These are phyloP conservation scores for Claviceps pazoutovae DNA, from an alignment of 2,329 filamentous ascomycete genomes.

Conservation along the genomic window DNA sequence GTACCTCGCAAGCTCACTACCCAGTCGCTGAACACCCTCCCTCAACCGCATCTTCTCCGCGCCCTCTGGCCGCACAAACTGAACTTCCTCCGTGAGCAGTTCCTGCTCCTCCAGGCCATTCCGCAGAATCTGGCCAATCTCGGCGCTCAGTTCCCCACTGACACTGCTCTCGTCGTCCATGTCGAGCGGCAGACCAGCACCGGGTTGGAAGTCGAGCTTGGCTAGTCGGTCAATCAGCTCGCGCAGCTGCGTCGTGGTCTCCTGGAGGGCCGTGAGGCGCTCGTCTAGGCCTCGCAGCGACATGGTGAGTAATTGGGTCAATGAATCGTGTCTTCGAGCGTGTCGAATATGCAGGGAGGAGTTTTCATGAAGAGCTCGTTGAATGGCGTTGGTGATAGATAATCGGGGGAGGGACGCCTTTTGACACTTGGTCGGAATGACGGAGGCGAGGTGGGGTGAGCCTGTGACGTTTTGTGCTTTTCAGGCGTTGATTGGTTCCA, in stretches of 20 bases:
- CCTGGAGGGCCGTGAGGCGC: slow-evolving; percentile 46
- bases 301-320: slow-evolving; percentile 19
- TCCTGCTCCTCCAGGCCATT: slow-evolving; percentile 76
- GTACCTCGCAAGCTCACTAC: slow-evolving; percentile 58
- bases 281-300: slow-evolving; percentile 48
- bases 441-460: too few species aligned
- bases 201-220: slow-evolving; percentile 43
- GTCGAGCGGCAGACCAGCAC: slow-evolving; percentile 35
- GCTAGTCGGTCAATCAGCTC: slow-evolving; percentile 46
- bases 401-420: too few species aligned
- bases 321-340: background rate
- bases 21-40: slow-evolving; percentile 52
- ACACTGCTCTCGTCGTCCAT: slow-evolving; percentile 36
- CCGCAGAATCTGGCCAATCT: slow-evolving; percentile 67
- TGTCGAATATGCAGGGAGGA: too few species aligned
- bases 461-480: too few species aligned
- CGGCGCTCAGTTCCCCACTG: slow-evolving; percentile 59
- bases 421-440: too few species aligned
- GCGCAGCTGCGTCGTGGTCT: slow-evolving; percentile 42
- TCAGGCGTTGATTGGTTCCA: too few species aligned
- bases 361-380: too few species aligned
- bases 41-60: slow-evolving; percentile 51
- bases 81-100: slow-evolving; percentile 61
- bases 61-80: slow-evolving; percentile 44
- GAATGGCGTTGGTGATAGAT: too few species aligned